Base-by-base conservation (phyloP, 2,329 filamentous ascomycete species). In the Penicillium sclerotiorum region DNA sequence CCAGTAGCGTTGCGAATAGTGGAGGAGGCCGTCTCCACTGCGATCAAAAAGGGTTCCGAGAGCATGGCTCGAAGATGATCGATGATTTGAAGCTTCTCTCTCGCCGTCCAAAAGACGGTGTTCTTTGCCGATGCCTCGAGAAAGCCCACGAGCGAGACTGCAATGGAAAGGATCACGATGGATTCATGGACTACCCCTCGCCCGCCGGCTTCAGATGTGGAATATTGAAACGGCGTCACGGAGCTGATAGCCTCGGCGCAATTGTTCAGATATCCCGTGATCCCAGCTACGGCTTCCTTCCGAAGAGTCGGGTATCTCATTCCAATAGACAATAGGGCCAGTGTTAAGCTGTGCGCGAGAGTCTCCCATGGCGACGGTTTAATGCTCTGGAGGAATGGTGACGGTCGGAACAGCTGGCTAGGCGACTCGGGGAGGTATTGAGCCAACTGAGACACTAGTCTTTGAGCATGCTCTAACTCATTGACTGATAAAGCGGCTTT, bases 351-450 rank as follows among this genome's bases (percentile, higher is more conserved):
- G 62, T 86, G 87, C 2, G 89, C 86, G 25, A 97, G 77, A 1
- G 86, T 81, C 71, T 97, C 93, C 77, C 90, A 94, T 17, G 95
- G 93, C 3, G 90, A 95, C 1, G 90, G 90, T 53, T 92, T 87
- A 66, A 96, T 83, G 59, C 84, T 85, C 59, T 87, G 87, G 59
- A 96, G 87, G 69, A 89, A 89, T 1, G 91, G 90, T 45, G 92
- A 95, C 4, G 86, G 79, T 8, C 84, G 80, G 62, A 97, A 90
- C 15, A 83, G 74, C 68, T 96, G 93, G 27, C 82, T 77, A 64
- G 93, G 89, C 4, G 89, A 87, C 68, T 96, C 90, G 59, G 91
- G 84, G 11, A 97, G 81, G 70, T 97, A 97, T 5, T 87, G 88
- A 7, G 86, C 82, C 33, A 99, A 76, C 60, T 95, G 91, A 27